Base-by-base conservation (phyloP, 768 basidiomycete species). In the Holtermanniella nyarrowii region DNA sequence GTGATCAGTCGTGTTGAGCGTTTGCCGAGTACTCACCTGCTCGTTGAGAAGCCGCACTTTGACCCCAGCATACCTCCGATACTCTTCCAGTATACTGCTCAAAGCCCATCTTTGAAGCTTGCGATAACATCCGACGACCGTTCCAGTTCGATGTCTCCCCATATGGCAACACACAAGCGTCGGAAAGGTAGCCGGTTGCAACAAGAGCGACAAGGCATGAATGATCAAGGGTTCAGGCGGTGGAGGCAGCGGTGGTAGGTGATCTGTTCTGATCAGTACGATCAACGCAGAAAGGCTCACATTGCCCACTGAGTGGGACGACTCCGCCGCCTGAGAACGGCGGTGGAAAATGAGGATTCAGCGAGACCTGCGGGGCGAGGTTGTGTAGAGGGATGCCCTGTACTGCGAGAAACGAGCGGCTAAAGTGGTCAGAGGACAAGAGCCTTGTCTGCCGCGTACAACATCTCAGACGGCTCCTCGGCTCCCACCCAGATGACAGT, bases 401-500 rank as follows among this genome's bases (percentile, higher is more conserved):
- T 10, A 68, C 65, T 18, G 65, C 58, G 45, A 72, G 59, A 53
- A 72, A 73, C 20, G 62, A 60, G n/a, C 27, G 53, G 24, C 63
- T 65, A 45, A 16, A 22, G 3, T 24, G 40, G 51, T 24, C 24
- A 49, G 56, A 26, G 56, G 59, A 47, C 12, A 4, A 4, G 31
- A 52, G 4, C 27, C 3, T 25, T 12, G 22, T 11, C 21, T 16
- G 5, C 24, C 14, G 53, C 72, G 37, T 22, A 73, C 73, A 73
- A 61, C 21, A 60, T 60, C 2, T 65, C 62, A 18, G 64, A 63
- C 0, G 72, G 71, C 20, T 71, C 69, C 53, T 74, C 71, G 0
- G 73, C 71, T 1, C 72, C 73, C 1, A 74, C 66, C 72, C 72
- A 74, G 26, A 74, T 60, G 39, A 73, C 59, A 0, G 57, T 62